These are phyloP conservation scores for Pholiota conissans DNA, from an alignment of 768 basidiomycete genomes.

Conservation along the genomic window DNA sequence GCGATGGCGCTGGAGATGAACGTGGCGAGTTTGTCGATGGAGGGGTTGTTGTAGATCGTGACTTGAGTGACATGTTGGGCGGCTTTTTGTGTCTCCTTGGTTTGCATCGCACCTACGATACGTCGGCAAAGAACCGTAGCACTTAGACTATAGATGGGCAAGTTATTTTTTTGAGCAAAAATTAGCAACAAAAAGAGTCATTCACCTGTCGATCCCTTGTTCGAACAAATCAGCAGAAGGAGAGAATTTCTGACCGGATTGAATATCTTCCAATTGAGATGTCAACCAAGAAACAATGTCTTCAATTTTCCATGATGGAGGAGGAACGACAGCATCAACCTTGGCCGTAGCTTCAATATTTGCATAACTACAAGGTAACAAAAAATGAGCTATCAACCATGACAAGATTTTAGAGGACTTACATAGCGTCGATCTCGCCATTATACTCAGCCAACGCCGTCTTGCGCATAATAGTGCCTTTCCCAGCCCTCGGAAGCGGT, in stretches of 20 bases:
- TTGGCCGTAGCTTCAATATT: slow-evolving; percentile 15
- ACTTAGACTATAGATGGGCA: slow-evolving; percentile 12
- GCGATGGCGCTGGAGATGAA: slow-evolving; percentile 15
- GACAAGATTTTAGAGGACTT: slow-evolving; percentile 12
- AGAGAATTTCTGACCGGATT: slow-evolving; percentile 1
- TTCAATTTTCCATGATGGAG: slow-evolving; percentile 13
- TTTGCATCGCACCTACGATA: slow-evolving; percentile 18
- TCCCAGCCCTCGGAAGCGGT: slow-evolving; percentile 46
- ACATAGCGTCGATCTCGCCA: slow-evolving; percentile 48
- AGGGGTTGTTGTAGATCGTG: slow-evolving; percentile 20
- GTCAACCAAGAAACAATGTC: slow-evolving; percentile 8
- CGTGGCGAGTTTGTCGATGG: slow-evolving; percentile 16
- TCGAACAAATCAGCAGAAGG: slow-evolving; percentile 18
- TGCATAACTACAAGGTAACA: slow-evolving; percentile 15
- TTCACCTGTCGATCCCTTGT: slow-evolving; percentile 22
- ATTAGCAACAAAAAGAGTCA: neutral
- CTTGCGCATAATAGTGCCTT: slow-evolving; percentile 49
- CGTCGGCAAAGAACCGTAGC: slow-evolving; percentile 23
- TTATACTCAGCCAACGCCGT: slow-evolving; percentile 40
- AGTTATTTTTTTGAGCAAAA: neutral
- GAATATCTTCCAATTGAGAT: slow-evolving; percentile 18
- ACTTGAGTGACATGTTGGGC: slow-evolving; percentile 14
- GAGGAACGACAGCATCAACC: slow-evolving; percentile 8
- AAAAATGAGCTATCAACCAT: slow-evolving; percentile 8
- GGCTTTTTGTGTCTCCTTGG: slow-evolving; percentile 13